phyloP scores from a whole-genome alignment of 768 basidiomycete genomes.

The Dioszegia crocea region DNA sequence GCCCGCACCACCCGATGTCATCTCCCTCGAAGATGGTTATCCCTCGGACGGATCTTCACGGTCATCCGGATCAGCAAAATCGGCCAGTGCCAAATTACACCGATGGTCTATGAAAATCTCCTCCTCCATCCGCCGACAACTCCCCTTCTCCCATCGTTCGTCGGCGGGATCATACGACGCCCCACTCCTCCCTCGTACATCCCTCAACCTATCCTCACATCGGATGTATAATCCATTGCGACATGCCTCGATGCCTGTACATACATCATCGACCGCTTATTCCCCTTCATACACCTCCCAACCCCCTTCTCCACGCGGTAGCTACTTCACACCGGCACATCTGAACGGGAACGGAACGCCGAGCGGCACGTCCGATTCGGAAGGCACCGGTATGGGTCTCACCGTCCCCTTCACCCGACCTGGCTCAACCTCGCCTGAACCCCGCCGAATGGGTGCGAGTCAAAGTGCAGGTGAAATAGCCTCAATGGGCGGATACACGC shows the following conservation, averaged over 20 bases:
- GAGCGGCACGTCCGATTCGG: neutral
- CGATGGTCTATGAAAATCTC: slow-evolving; percentile 13
- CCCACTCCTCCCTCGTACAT: neutral
- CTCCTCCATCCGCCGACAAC: slow-evolving; percentile 4
- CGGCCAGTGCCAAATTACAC: slow-evolving; percentile 10
- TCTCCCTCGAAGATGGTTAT: slow-evolving; percentile 5
- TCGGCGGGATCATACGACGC: neutral
- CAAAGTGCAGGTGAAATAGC: slow-evolving; percentile 1
- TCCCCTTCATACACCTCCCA: slow-evolving; percentile 6
- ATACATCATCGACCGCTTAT: neutral
- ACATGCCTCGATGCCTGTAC: slow-evolving; percentile 7
- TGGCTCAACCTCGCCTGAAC: slow-evolving; percentile 17
- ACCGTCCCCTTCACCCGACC: slow-evolving; percentile 8
- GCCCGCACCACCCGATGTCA: neutral
- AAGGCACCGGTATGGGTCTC: neutral
- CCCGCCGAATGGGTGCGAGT: neutral
- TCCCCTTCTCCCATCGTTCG: slow-evolving; percentile 3
- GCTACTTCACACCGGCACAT: slow-evolving; percentile 1
- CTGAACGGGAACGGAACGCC: neutral
- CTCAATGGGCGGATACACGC: neutral
- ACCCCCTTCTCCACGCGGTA: neutral
- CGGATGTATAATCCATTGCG: neutral
- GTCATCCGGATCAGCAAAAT: neutral
- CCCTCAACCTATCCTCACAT: neutral
- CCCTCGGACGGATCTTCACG: neutral